Percentiles rank a stretch among this genome's conserved stretches.
Conservation (phyloP, 2,329 filamentous ascomycete species). For the Ophiostoma sp. region DNA sequence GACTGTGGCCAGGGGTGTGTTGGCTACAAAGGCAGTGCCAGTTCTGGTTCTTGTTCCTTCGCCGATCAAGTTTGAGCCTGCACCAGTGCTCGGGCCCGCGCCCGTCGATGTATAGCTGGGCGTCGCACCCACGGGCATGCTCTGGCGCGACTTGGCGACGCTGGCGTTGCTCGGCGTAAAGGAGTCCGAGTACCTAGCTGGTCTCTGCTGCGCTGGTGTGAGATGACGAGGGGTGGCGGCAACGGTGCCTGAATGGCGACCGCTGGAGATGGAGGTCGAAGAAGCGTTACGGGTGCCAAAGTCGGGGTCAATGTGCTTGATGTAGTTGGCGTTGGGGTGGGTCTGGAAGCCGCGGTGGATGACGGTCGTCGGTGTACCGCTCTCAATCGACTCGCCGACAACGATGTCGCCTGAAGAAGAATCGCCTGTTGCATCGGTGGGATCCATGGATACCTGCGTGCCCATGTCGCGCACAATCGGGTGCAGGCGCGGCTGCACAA, state of each 20-base stretch:
- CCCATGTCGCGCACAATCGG: conserved; percentile 74
- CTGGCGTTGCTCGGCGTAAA: conserved; percentile 33
- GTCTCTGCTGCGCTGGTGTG: conserved; percentile 40
- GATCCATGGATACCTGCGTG: conserved; percentile 67
- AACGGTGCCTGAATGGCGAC: conserved; percentile 40
- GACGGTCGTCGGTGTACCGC: conserved; percentile 58
- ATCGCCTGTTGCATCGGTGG: conserved; percentile 38
- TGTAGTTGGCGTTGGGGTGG: conserved; percentile 80
- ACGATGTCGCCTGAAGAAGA: neutral
- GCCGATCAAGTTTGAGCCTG: neutral
- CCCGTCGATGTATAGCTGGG: neutral
- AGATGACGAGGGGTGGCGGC: conserved; percentile 45
- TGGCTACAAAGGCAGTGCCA: neutral
- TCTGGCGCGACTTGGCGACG: conserved; percentile 28
- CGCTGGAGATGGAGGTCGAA: conserved; percentile 26
- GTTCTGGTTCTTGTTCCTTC: neutral
- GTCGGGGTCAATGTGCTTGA: conserved; percentile 70
- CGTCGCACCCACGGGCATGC: conserved; percentile 27
- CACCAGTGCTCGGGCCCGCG: neutral
- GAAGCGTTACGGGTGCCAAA: conserved; percentile 37
- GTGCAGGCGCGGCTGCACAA: conserved; percentile 85
- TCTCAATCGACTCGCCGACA: conserved; percentile 45
- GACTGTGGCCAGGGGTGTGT: conserved; percentile 2
- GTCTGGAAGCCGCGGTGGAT: conserved; percentile 77
- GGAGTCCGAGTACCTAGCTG: conserved; percentile 38